These are phyloP conservation scores for Puya raimondii DNA, from an alignment of 176 grass and related monocot genomes.

Conservation along the genomic window DNA sequence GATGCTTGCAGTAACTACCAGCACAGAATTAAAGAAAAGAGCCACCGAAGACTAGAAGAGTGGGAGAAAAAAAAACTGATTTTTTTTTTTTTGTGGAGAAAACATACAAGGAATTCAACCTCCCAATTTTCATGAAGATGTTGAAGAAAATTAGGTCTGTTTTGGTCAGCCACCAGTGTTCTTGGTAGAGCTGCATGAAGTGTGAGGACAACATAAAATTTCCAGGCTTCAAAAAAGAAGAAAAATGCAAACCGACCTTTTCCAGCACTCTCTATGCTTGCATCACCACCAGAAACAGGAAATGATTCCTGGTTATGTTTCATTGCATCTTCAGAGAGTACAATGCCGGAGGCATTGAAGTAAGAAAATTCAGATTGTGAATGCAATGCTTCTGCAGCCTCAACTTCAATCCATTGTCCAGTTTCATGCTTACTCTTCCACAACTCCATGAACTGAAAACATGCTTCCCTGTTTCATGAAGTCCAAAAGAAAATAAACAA, in stretches of 20 bases:
- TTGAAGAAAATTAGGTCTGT: not conserved
- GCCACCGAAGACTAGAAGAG: not conserved
- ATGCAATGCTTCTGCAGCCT: slow-evolving; percentile 76
- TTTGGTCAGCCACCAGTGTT: not conserved
- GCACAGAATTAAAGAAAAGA: no score
- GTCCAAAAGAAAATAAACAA: no score
- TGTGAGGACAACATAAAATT: not conserved
- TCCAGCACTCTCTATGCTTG: slow-evolving; percentile 45
- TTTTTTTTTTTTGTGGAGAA: not conserved
- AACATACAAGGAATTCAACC: not conserved
- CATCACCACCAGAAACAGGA: slow-evolving; percentile 26
- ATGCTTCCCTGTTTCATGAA: no score
- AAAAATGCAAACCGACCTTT: slow-evolving; percentile 40
- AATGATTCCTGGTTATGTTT: slow-evolving; percentile 33
- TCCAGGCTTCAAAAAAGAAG: not conserved
- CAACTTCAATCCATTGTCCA: slow-evolving; percentile 98
- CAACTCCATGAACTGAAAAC: slow-evolving; percentile 54
- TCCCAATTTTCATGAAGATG: not conserved
- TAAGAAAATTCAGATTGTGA: slow-evolving; percentile 82
- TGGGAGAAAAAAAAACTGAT: not conserved
- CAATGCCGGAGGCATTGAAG: slow-evolving; percentile 70
- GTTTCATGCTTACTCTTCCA: slow-evolving; percentile 98
- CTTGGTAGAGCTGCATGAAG: not conserved
- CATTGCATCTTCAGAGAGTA: slow-evolving; percentile 59
- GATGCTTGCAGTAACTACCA: no score